Evolutionary conservation across 441 rosid genomes (phyloP).

Genomic region (Daphne laureola): DNA sequence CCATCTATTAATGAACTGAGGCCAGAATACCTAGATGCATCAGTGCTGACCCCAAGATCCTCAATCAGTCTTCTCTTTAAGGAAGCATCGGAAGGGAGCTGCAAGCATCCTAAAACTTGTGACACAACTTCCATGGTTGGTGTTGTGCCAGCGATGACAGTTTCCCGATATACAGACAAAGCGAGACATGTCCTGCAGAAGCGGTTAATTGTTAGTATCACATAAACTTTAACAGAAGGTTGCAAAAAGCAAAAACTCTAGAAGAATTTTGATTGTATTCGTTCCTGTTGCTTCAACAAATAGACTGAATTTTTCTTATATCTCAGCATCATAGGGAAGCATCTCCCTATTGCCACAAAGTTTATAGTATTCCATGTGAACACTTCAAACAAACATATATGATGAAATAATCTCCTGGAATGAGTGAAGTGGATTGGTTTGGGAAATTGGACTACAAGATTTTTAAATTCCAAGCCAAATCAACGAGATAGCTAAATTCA

Average conservation of each 20-base stretch:
- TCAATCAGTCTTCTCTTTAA: conserved; percentile 58
- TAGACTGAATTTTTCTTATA: no score
- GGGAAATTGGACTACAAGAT: no score
- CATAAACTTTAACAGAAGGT: neutral
- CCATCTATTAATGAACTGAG: conserved; percentile 74
- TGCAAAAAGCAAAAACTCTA: neutral
- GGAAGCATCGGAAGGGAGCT: conserved; percentile 59
- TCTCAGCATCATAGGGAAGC: no score
- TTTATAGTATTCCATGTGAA: no score
- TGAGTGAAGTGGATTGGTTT: no score
- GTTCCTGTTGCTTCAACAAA: no score
- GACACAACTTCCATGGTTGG: conserved; percentile 77
- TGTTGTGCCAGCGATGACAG: conserved; percentile 44
- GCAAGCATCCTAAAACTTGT: conserved; percentile 78
- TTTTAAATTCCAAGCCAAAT: no score
- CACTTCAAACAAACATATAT: no score
- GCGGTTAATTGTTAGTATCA: conserved; percentile 12
- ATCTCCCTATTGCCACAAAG: no score
- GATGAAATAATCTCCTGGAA: no score
- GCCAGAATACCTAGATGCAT: conserved; percentile 42
- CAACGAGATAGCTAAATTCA: no score
- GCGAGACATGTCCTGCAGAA: conserved; percentile 64
- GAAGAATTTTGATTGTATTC: no score
- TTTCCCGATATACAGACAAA: conserved; percentile 61
- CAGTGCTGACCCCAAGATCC: conserved; percentile 44